Conservation (phyloP, 495 filamentous ascomycete genomes). For the Aspergillus steynii region DNA sequence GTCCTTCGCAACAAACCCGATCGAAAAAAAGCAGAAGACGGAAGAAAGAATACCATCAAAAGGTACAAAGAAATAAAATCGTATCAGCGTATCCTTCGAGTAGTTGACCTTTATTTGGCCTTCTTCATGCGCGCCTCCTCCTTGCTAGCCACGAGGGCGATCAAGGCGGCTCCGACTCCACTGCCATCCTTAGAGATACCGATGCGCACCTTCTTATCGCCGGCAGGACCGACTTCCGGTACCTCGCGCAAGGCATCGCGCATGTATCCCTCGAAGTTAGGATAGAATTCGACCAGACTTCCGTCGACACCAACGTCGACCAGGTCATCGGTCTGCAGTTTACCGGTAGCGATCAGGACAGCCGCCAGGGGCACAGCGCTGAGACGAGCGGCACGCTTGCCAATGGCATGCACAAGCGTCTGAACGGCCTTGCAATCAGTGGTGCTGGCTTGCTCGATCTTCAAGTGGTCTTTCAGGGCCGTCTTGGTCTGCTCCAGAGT, state of each 20-base stretch:
- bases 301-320: slow-evolving; percentile 92
- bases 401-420: slow-evolving; percentile 77
- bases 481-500: slow-evolving; percentile 66
- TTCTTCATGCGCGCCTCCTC: slow-evolving; percentile 23
- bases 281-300: slow-evolving; percentile 88
- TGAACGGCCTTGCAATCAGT: slow-evolving; percentile 86
- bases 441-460: slow-evolving; percentile 65
- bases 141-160: slow-evolving; percentile 70
- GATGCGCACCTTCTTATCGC: slow-evolving; percentile 80
- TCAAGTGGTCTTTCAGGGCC: slow-evolving; percentile 72
- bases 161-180: slow-evolving; percentile 88
- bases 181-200: slow-evolving; percentile 93
- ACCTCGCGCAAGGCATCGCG: slow-evolving; percentile 71
- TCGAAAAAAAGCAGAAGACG: background rate
- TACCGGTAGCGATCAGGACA: slow-evolving; percentile 72
- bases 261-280: slow-evolving; percentile 78
- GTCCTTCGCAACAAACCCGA: background rate
- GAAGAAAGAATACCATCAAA: background rate
- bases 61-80: slow-evolving; percentile 1
- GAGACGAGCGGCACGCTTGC: slow-evolving; percentile 84
- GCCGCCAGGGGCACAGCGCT: slow-evolving; percentile 83
- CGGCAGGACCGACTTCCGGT: slow-evolving; percentile 66
- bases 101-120: slow-evolving; percentile 3
- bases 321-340: slow-evolving; percentile 61
- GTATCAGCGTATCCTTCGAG: background rate